A percentile compares a stretch with the other conserved stretches of the same genome.
phyloP scores from a whole-genome alignment of 2,329 filamentous ascomycete genomes.

The Claviceps spartinae region DNA sequence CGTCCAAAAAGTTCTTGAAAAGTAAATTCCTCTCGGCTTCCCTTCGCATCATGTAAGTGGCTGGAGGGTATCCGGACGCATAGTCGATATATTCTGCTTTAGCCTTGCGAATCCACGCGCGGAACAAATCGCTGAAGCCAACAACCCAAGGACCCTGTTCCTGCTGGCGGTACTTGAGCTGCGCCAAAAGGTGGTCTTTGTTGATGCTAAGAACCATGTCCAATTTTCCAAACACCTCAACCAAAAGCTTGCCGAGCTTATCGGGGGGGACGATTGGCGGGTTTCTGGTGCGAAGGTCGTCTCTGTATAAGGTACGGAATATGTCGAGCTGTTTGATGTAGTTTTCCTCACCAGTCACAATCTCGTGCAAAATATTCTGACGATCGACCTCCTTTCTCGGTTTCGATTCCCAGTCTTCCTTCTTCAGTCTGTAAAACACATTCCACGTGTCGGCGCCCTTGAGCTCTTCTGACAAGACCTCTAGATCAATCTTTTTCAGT shows the following conservation, averaged over 20 bases:
- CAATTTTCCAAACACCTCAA: constrained; percentile 78
- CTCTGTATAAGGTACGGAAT: constrained; percentile 70
- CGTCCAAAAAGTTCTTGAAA: constrained; percentile 76
- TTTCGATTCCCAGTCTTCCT: constrained; percentile 57
- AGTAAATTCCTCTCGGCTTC: constrained; percentile 75
- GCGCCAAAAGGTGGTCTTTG: constrained; percentile 80
- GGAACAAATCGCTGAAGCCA: constrained; percentile 92
- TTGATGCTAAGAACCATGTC: constrained; percentile 83
- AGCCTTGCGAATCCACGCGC: constrained; percentile 96
- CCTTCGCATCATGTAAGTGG: constrained; percentile 68
- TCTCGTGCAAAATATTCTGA: constrained; percentile 90
- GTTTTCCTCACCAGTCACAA: constrained; percentile 82
- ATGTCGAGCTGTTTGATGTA: constrained; percentile 87
- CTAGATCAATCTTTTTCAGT: constrained; percentile 83
- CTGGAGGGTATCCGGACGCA: constrained; percentile 73
- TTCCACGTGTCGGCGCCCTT: constrained; percentile 69
- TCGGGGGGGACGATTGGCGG: constrained; percentile 72
- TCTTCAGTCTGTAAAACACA: constrained; percentile 73
- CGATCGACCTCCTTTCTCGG: constrained; percentile 80
- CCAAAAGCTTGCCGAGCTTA: constrained; percentile 65
- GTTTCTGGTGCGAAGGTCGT: constrained; percentile 57
- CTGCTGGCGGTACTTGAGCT: constrained; percentile 91
- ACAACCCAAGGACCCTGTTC: constrained; percentile 91
- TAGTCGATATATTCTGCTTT: constrained; percentile 83
- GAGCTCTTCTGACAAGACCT: constrained; percentile 55